Evolutionary conservation across 2,329 filamentous ascomycete species (phyloP).

Genomic region (Scedosporium boydii): DNA sequence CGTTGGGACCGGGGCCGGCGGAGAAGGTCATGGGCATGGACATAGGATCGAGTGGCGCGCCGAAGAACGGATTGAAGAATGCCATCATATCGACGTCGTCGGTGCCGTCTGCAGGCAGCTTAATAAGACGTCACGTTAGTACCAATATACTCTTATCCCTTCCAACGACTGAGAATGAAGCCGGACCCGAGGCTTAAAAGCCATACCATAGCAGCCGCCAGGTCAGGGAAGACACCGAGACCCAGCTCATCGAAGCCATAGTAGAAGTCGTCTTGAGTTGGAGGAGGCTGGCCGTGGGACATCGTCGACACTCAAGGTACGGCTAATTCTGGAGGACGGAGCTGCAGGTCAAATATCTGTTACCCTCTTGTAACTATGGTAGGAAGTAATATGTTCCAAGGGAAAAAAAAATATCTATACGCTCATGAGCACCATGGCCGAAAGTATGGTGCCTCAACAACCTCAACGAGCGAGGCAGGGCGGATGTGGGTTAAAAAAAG

Average conservation of each 20-base stretch:
- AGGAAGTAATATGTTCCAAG: not conserved
- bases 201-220: slow-evolving; percentile 14
- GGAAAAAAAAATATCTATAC: slow-evolving; percentile 1
- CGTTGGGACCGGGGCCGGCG: slow-evolving; percentile 7
- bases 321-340: not conserved
- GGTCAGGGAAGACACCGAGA: slow-evolving; percentile 17
- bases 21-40: slow-evolving; percentile 32
- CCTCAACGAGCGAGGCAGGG: not conserved
- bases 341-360: not conserved
- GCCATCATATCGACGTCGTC: slow-evolving; percentile 31
- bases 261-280: slow-evolving; percentile 16
- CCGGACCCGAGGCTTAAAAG: not conserved
- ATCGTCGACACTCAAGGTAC: slow-evolving; percentile 17
- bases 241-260: slow-evolving; percentile 14
- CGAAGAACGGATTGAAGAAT: slow-evolving; percentile 30
- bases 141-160: not conserved
- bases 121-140: not conserved
- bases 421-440: not conserved
- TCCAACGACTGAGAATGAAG: not conserved
- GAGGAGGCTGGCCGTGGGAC: slow-evolving; percentile 25
- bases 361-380: not conserved
- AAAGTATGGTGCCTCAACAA: not conserved
- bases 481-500: not conserved
- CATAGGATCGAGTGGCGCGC: slow-evolving; percentile 24
- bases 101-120: slow-evolving; percentile 14